These are phyloP conservation scores for Pichia membranifaciens DNA, from an alignment of 805 yeast genomes.

Conservation along the genomic window DNA sequence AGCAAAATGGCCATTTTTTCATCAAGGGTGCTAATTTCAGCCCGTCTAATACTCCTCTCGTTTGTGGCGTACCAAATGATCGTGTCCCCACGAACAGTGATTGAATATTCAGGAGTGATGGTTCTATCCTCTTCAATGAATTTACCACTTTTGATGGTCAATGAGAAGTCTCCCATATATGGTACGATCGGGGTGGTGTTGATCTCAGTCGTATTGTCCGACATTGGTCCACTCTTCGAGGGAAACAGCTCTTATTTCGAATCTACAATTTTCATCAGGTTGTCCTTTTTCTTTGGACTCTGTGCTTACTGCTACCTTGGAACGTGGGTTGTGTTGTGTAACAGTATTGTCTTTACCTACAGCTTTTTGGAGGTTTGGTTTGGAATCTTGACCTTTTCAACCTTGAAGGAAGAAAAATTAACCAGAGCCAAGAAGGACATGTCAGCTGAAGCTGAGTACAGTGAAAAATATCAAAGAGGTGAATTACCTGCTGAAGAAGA, in stretches of 20 bases:
- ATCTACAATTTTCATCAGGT: slow-evolving; percentile 52
- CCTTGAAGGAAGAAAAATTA: slow-evolving; percentile 59
- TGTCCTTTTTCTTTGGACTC: slow-evolving; percentile 43
- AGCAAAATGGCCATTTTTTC: slow-evolving; percentile 27
- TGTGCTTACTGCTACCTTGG: slow-evolving; percentile 46
- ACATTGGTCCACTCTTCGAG: slow-evolving; percentile 53
- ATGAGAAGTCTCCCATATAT: slow-evolving; percentile 30
- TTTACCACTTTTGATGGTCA: slow-evolving; percentile 28
- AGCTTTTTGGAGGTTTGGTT: slow-evolving; percentile 66
- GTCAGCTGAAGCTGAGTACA: slow-evolving; percentile 17
- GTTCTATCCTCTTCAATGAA: slow-evolving; percentile 29
- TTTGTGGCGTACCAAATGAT: slow-evolving; percentile 22
- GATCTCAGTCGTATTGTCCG: slow-evolving; percentile 40
- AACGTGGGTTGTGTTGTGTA: slow-evolving; percentile 44
- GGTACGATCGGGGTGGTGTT: slow-evolving; percentile 48
- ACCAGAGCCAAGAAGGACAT: slow-evolving; percentile 36
- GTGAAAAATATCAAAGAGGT: slow-evolving; percentile 26
- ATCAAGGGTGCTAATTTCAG: slow-evolving; percentile 20
- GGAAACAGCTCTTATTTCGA: slow-evolving; percentile 46
- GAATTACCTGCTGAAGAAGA: slow-evolving; percentile 20
- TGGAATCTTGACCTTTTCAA: slow-evolving; percentile 54
- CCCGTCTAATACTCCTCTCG: slow-evolving; percentile 19
- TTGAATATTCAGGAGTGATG: slow-evolving; percentile 28
- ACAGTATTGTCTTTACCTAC: slow-evolving; percentile 55
- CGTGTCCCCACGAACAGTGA: slow-evolving; percentile 21